Conservation (phyloP, 768 basidiomycete species). For the Hygrophorus pudorinus region DNA sequence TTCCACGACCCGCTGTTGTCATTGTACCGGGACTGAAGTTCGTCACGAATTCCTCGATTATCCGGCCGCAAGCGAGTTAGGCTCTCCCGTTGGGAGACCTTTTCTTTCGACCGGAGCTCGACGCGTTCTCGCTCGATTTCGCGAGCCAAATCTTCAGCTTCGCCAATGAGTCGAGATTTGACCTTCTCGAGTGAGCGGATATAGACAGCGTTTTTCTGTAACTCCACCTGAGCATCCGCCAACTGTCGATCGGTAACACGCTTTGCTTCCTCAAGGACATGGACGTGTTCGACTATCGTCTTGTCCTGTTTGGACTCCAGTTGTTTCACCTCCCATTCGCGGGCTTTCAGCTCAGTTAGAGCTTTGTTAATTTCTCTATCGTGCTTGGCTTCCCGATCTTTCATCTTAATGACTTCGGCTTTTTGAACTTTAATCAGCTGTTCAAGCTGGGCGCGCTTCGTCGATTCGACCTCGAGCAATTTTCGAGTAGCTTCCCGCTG, state of each 20-base stretch:
- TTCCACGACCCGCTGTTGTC: conserved; percentile 76
- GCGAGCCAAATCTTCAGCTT: conserved; percentile 73
- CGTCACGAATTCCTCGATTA: conserved; percentile 67
- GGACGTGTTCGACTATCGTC: conserved; percentile 97
- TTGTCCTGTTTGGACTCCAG: conserved; percentile 86
- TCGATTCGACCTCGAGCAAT: conserved; percentile 64
- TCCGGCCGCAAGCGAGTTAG: conserved; percentile 74
- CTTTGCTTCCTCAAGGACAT: conserved; percentile 94
- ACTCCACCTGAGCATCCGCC: conserved; percentile 66
- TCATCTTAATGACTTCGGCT: conserved; percentile 55
- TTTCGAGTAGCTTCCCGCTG: conserved; percentile 63
- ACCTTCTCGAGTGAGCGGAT: conserved; percentile 85
- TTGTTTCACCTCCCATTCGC: conserved; percentile 82
- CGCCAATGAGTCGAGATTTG: conserved; percentile 59
- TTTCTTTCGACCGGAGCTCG: conserved; percentile 60
- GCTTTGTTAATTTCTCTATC: conserved; percentile 78
- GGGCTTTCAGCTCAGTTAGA: conserved; percentile 66
- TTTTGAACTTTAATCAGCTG: conserved; percentile 51
- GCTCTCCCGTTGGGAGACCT: conserved; percentile 62
- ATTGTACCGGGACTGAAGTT: conserved; percentile 64
- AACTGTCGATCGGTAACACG: conserved; percentile 89
- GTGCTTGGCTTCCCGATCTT: conserved; percentile 60
- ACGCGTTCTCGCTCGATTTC: conserved; percentile 64
- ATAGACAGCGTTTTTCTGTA: conserved; percentile 62
- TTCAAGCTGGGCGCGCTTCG: conserved; percentile 70